Base-by-base conservation (phyloP, 2,329 filamentous ascomycete species). In the Ophiocordyceps camponoti-leonardi region DNA sequence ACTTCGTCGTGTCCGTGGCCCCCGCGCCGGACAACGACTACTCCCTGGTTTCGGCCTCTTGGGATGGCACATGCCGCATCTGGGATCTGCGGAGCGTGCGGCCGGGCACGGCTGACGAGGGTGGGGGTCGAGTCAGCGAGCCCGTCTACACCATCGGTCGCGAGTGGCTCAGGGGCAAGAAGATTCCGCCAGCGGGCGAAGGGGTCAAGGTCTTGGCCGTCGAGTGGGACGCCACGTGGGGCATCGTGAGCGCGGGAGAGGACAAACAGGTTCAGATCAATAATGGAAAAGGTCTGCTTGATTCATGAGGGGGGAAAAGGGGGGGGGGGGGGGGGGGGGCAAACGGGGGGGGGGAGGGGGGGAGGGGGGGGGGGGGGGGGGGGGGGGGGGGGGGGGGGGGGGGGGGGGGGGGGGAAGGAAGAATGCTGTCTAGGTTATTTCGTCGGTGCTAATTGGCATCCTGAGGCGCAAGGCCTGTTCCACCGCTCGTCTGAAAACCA, bases 241-340 rank as follows among this genome's bases (percentile, higher is more conserved):
- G 92, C 1, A 90, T 98, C 59, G 83, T 95, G 41, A 93, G 85
- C 56, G 87, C 72, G 41, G 87, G 90, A 16, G 88, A 96, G 72
- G 92, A 98, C 59, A 94, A 92, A 68, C 80, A 77, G 67, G 80
- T 98, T 55, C 92, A 98, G 69, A 79, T 98, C 49, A 95, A 98
- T 63, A 73, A 75, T 52, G 80, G 78, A 18, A 71, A 74, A 50
- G 73, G 68, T 47, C 52, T 76, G 41, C 56, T 74, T 41, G 56
- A 59, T 31, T 56, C 58, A 57, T 66, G 26, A 60, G 52, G 26
- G 7, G 26, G 26, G 51, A 41, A 22, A 23, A 23, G 22, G 22
- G 22, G 22, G 22, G 6, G n/a, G n/a, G n/a, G n/a, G n/a, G n/a
- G n/a, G n/a, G n/a, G n/a, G n/a, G n/a, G n/a, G n/a, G n/a, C n/a